Base-by-base conservation (phyloP, 352 stramenopile species). In the Phytophthora crassamura region DNA sequence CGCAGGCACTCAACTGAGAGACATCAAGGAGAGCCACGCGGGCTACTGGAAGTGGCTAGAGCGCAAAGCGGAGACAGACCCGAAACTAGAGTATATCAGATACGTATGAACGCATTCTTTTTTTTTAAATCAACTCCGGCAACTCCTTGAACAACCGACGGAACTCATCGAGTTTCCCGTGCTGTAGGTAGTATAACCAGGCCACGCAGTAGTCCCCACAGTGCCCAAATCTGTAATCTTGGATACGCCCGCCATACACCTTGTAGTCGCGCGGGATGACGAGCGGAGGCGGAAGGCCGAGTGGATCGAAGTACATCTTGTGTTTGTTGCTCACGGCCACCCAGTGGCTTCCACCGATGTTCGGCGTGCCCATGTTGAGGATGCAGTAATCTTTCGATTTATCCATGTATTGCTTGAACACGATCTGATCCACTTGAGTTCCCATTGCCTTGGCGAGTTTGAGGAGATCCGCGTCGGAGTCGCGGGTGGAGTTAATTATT, bases 351-450 rank as follows among this genome's bases (percentile, higher is more conserved):
- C 50, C 50, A 12, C 22, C 36, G 22, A 59, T 59, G 5, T 49
- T n/a, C 22, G 36, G 50, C 20, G 50, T 49, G 6, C 50, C 50
- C 50, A 59, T 59, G 10, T 59, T 59, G 4, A 59, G 9, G 11
- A 59, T 59, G 40, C 12, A 22, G n/a, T 58, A 58, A 39, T 58
- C 38, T 14, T 22, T 25, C 4, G 7, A 14, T 3, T 5, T 36
- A 18, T 58, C 28, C 6, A 58, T 36, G 32, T 58, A 38, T 11
- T 58, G 50, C 22, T 58, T 58, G 38, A 49, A 49, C 16, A 33
- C 38, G 11, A 58, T 58, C 30, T 58, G 50, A 38, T 56, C 49
- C 7, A 56, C 35, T 46, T 56, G n/a, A 12, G 36, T 15, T 16
- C 22, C 49, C 5, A 46, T 18, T 15, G 49, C 14, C 1, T n/a